A percentile compares a stretch with the other conserved stretches of the same genome.
These are phyloP conservation scores for Klebsormidium nitens DNA, from an alignment of 139 green algal genomes.

Conservation along the genomic window DNA sequence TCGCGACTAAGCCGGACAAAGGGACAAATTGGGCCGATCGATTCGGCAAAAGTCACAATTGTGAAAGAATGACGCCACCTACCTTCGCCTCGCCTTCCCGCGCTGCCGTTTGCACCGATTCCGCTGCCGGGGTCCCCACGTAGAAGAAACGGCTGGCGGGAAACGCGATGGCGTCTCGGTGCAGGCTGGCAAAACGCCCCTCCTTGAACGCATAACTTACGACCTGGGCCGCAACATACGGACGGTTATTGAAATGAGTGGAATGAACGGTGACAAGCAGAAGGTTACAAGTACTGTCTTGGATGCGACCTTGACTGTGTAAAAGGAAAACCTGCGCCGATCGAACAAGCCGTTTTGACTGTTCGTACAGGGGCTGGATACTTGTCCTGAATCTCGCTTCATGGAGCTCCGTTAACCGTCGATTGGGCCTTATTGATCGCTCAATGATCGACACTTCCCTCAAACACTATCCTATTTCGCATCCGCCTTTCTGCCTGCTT, in stretches of 20 bases:
- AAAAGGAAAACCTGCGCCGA: neutral
- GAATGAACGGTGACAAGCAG: no score
- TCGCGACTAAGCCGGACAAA: no score
- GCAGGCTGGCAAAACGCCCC: conserved; percentile 64
- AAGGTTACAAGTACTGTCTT: neutral
- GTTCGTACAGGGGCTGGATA: neutral
- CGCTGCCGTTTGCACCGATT: neutral
- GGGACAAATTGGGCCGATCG: no score
- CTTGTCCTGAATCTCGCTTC: neutral
- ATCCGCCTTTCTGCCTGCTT: neutral
- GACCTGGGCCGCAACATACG: conserved; percentile 35
- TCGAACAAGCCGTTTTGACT: neutral
- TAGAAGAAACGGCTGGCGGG: conserved; percentile 63
- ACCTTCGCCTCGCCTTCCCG: conserved; percentile 1
- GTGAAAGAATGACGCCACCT: no score
- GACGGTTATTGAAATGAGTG: neutral
- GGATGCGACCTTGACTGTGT: neutral
- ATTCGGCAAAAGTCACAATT: no score
- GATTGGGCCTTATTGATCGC: no score
- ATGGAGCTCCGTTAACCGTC: neutral
- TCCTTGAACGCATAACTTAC: conserved; percentile 88
- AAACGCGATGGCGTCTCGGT: conserved; percentile 64
- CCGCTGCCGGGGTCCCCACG: conserved; percentile 46
- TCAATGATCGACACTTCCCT: no score
- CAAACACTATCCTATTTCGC: no score